A percentile compares a stretch with the other conserved stretches of the same genome.
Evolutionary conservation across 177 flowering plant species (phyloP).

Genomic region (Vitis hybrid): DNA sequence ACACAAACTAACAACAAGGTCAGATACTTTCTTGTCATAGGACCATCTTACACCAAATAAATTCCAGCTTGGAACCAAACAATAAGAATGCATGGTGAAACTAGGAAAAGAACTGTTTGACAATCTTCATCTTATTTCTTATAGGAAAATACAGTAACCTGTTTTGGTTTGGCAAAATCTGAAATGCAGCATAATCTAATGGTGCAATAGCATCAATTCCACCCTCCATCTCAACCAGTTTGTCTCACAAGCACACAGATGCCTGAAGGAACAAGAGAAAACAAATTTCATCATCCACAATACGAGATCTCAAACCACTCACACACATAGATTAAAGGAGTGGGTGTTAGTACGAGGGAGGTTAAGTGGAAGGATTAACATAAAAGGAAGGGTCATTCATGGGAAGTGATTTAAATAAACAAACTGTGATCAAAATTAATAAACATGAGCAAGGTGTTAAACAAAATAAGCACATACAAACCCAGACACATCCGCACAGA

Average conservation of each 20-base stretch:
- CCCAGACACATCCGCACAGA: too few relatives aligned
- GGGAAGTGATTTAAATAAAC: neutral
- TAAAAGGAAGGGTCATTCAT: too few relatives aligned
- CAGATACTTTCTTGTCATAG: too few relatives aligned
- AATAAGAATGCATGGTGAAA: neutral
- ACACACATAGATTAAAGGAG: too few relatives aligned
- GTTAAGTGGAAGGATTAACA: too few relatives aligned
- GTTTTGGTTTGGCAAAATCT: slow-evolving; percentile 49
- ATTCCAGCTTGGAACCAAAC: neutral
- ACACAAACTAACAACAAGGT: too few relatives aligned
- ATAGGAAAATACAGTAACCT: slow-evolving; percentile 36
- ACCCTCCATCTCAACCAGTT: slow-evolving; percentile 41
- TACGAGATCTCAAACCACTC: neutral
- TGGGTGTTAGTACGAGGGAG: too few relatives aligned
- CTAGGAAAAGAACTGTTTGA: neutral
- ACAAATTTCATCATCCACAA: neutral
- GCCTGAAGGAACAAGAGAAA: slow-evolving; percentile 11
- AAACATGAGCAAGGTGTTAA: too few relatives aligned
- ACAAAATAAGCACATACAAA: too few relatives aligned
- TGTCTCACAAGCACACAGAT: slow-evolving; percentile 3
- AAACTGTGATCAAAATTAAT: too few relatives aligned
- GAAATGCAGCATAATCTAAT: slow-evolving; percentile 61
- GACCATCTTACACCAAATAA: too few relatives aligned
- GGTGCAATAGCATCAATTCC: slow-evolving; percentile 41
- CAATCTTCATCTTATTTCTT: neutral